phyloP scores from a whole-genome alignment of 2,329 filamentous ascomycete genomes.

The Trichoderma sp. region DNA sequence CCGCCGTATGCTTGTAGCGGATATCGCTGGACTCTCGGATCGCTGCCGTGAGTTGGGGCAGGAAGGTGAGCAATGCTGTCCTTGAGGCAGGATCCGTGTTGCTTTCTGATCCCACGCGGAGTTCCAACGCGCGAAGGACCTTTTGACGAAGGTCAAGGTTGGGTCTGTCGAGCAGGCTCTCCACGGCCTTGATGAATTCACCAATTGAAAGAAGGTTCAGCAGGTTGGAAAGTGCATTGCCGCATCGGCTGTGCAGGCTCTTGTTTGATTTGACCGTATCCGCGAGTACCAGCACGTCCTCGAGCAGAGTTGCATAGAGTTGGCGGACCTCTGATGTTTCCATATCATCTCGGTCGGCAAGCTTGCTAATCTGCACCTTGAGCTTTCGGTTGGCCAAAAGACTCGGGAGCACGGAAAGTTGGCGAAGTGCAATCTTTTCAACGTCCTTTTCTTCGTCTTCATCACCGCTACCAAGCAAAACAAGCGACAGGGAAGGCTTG shows the following conservation, averaged over 20 bases:
- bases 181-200: conserved; percentile 86
- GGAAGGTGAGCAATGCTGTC: conserved; percentile 70
- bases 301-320: conserved; percentile 66
- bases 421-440: conserved; percentile 51
- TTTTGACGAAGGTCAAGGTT: conserved; percentile 75
- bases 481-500: conserved; percentile 70
- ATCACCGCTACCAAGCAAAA: conserved; percentile 62
- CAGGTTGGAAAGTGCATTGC: conserved; percentile 73
- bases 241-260: conserved; percentile 56
- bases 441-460: conserved; percentile 48
- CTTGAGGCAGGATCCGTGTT: conserved; percentile 68
- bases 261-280: conserved; percentile 60
- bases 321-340: conserved; percentile 64
- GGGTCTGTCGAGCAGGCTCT: conserved; percentile 73
- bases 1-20: conserved; percentile 77
- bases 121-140: conserved; percentile 76
- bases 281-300: conserved; percentile 63
- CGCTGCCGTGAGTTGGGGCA: conserved; percentile 74
- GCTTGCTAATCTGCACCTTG: conserved; percentile 52
- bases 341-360: conserved; percentile 63
- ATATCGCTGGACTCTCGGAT: conserved; percentile 71
- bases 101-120: conserved; percentile 71
- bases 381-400: conserved; percentile 59
- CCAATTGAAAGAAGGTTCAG: conserved; percentile 80
- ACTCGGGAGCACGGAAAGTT: conserved; percentile 56